Evolutionary conservation across 805 yeast species (phyloP).

Genomic region (Candida railenensis): DNA sequence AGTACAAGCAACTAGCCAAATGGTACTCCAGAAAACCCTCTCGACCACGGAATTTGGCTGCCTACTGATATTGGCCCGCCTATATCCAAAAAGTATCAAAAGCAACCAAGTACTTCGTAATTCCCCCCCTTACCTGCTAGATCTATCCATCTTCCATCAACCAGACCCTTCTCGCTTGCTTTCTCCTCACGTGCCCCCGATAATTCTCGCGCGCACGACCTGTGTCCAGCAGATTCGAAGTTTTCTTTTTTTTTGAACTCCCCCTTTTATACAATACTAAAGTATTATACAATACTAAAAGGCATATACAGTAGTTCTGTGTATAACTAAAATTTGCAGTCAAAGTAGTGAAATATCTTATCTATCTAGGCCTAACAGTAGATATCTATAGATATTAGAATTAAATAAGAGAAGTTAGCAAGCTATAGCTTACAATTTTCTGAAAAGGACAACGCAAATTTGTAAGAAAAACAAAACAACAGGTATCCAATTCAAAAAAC

Average conservation of each 20-base stretch:
- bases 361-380: too few relatives aligned
- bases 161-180: too few relatives aligned
- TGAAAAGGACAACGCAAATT: neutral
- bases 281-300: conserved; percentile 6
- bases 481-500: neutral
- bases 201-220: conserved; percentile 1
- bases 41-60: too few relatives aligned
- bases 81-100: too few relatives aligned
- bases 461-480: neutral
- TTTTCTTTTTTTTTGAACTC: neutral
- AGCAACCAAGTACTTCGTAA: too few relatives aligned
- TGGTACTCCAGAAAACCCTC: too few relatives aligned
- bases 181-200: conserved; percentile 5
- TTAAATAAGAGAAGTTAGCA: neutral
- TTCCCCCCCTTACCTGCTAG: too few relatives aligned
- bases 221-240: neutral
- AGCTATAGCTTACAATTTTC: too few relatives aligned
- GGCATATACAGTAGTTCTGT: conserved; percentile 9
- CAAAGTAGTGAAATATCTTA: neutral
- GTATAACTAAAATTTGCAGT: conserved; percentile 5
- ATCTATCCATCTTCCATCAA: neutral
- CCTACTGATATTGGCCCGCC: too few relatives aligned
- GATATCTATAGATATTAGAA: too few relatives aligned
- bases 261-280: conserved; percentile 8
- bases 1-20: too few relatives aligned